Conservation (phyloP, 1,139 yeast genomes). For the Diutina scorzettiae region DNA sequence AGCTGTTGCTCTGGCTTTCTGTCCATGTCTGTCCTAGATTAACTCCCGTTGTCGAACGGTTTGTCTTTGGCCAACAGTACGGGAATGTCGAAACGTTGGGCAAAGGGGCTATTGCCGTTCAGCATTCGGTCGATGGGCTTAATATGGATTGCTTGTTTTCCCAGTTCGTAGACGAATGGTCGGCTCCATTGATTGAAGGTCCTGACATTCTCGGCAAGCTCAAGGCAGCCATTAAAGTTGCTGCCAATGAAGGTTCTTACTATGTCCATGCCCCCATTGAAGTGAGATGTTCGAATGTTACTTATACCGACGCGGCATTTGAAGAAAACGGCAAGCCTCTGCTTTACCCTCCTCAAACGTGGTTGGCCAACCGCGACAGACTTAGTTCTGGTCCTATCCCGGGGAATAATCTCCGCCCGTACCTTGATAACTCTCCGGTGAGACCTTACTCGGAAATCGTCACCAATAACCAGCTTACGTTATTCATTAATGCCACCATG, state of each 20-base stretch:
- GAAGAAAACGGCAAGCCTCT: constrained; percentile 34
- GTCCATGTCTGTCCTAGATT: constrained; percentile 60
- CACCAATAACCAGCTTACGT: constrained; percentile 68
- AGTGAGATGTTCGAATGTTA: constrained; percentile 84
- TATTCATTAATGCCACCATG: constrained; percentile 89
- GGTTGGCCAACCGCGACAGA: constrained; percentile 26
- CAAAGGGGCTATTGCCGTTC: constrained; percentile 57
- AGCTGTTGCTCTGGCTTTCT: constrained; percentile 66
- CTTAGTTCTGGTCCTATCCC: constrained; percentile 59
- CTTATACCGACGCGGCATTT: constrained; percentile 33
- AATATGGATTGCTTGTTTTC: constrained; percentile 94
- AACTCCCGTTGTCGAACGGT: constrained; percentile 76
- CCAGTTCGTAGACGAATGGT: constrained; percentile 96
- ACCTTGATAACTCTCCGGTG: constrained; percentile 67
- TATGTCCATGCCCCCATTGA: constrained; percentile 94
- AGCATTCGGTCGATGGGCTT: constrained; percentile 72
- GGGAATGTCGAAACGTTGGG: constrained; percentile 65
- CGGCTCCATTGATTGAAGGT: constrained; percentile 73
- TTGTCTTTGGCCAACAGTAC: constrained; percentile 77
- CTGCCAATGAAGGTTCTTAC: constrained; percentile 47
- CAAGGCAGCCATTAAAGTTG: constrained; percentile 47
- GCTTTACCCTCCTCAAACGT: constrained; percentile 27
- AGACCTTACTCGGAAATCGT: constrained; percentile 19
- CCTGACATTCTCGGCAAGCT: constrained; percentile 57
- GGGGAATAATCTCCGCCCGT: constrained; percentile 77